Evolutionary conservation across 345 rosid genomes (phyloP), one percentile per base, ranked within the genome.

Genomic region (Gossypium sturtianum): DNA sequence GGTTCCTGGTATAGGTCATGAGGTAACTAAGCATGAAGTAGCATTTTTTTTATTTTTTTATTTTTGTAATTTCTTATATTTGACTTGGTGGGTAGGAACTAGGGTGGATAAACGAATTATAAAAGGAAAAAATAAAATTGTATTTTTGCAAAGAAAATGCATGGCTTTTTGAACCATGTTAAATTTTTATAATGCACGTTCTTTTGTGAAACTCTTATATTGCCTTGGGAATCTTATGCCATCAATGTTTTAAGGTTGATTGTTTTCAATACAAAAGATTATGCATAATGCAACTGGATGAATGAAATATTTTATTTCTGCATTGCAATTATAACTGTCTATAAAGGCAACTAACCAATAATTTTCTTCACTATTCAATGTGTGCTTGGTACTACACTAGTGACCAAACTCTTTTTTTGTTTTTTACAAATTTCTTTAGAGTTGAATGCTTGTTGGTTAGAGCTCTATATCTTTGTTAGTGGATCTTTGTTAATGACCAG

Each of bases 21-120:
- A 91, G 90, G 99, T 95, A 85, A 78, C 75, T 72, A 49, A 76
- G 73, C 66, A 63, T 64, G 58, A 48, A 11, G 71, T 70, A 61
- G 63, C 67, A 16, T 64, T 76, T 74, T 54, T 66, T 10, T 29
- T 2, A 2, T 27, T 34, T 5, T 0, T 29, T n/a, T n/a, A n/a
- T n/a, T 27, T 29, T 29, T 0, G 53, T 58, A 59, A 69, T 75
- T 65, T 49, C 34, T 67, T 15, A 67, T 78, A 73, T 74, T 58
- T 76, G 73, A 52, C 16, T 4, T 29, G 41, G 69, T 34, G 29
- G 72, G 53, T 63, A 49, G 59, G 43, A 51, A 70, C 47, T 52
- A 20, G 72, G 70, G 27, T 67, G 56, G 72, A 68, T 68, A 68
- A 49, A 68, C 9, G 45, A 49, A 49, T 48, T 25, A 8, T 4